Base-by-base conservation (phyloP, 2,329 filamentous ascomycete genomes). In the Neobulgaria alba region DNA sequence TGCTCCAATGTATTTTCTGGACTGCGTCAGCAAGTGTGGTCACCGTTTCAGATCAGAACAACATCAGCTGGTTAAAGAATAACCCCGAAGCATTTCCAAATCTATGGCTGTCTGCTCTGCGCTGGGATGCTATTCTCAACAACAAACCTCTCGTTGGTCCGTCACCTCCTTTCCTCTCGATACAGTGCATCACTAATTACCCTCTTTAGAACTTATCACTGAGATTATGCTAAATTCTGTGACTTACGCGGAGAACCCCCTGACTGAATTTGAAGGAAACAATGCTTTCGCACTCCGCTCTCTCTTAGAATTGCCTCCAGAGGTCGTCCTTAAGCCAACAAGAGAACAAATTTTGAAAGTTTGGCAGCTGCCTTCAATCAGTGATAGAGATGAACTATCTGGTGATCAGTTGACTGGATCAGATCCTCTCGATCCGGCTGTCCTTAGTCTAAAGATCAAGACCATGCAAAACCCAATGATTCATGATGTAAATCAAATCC, bases 391-490 rank as follows among this genome's bases (percentile, higher is more conserved):
- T 3, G 37, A 43, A 26, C 20, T 41, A 14, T 15, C 9, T 4
- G 9, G 38, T 18, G 37, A 36, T 3, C 14, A 35, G 5, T 42
- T 38, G 2, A 41, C 29, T 20, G 33, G 38, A 9, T 42, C 42
- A 2, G 41, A 40, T 17, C 36, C 44, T 21, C 30, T 54, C n/a
- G 41, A 56, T 39, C 43, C 51, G 20, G 42, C 46, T 29, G 50
- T 69, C 4, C 56, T 76, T 5, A 62, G 65, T 15, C 50, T 77
- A 35, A 64, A 67, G 47, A 55, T 64, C 2, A 75, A 71, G 50
- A 56, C 75, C 17, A 72, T 74, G 65, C 55, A 30, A 35, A 35
- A 58, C n/a, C 64, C 72, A 0, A 73, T 69, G 0, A 72, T 72
- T 41, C 71, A 75, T 48, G 60, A 69, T 31, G 60, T 61, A 52